Percentiles rank a stretch among this genome's conserved stretches.
phyloP scores from a whole-genome alignment of 2,329 filamentous ascomycete species.

The Xylaria sp. region DNA sequence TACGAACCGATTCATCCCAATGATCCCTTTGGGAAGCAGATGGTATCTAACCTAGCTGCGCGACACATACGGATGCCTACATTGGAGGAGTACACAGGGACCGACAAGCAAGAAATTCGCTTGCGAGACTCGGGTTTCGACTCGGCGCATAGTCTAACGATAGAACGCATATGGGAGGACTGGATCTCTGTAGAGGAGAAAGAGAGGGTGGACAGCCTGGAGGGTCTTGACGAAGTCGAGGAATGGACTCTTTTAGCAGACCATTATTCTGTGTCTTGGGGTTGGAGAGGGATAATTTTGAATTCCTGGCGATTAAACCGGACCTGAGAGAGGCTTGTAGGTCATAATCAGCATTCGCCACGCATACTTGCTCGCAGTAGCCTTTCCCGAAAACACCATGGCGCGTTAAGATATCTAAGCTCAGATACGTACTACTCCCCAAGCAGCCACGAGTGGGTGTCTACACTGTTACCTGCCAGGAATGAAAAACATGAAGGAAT shows the following conservation, averaged over 20 bases:
- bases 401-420: no score
- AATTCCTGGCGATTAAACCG: conserved; percentile 39
- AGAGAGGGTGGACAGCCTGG: conserved; percentile 79
- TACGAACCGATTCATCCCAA: conserved; percentile 90
- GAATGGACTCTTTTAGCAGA: conserved; percentile 88
- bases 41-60: conserved; percentile 88
- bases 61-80: conserved; percentile 88
- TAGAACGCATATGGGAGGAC: conserved; percentile 74
- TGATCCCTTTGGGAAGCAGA: conserved; percentile 89
- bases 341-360: background rate
- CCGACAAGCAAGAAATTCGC: conserved; percentile 74
- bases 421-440: no score
- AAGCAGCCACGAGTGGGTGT: no score
- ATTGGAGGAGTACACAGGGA: conserved; percentile 75
- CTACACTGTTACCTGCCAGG: no score
- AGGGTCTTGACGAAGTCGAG: conserved; percentile 94
- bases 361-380: background rate
- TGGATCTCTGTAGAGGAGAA: conserved; percentile 81
- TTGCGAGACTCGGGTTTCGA: conserved; percentile 74
- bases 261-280: conserved; percentile 94
- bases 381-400: no score
- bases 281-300: conserved; percentile 70
- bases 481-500: no score
- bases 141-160: conserved; percentile 55
- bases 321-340: background rate